These are phyloP conservation scores for Lodderomyces metapsilosis DNA, from an alignment of 1,139 yeast genomes.

Conservation along the genomic window DNA sequence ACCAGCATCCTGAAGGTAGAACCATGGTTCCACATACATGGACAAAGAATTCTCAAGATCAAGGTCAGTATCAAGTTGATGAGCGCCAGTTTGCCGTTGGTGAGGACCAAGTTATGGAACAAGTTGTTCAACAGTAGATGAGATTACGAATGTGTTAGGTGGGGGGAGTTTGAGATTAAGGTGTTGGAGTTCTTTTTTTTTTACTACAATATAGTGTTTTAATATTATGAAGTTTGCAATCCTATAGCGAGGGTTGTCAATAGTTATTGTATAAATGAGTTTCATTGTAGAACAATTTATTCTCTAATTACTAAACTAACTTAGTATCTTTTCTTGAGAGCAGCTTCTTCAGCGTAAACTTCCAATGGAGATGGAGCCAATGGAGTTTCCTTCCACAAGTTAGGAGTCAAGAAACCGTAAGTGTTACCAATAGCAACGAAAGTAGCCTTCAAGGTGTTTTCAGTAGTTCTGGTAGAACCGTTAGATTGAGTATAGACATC, in stretches of 20 bases:
- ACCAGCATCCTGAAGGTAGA: slow-evolving; percentile 78
- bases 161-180: neutral
- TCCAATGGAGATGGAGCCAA: slow-evolving; percentile 93
- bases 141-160: no score
- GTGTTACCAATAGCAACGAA: slow-evolving; percentile 99
- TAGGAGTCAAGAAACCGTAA: slow-evolving; percentile 99
- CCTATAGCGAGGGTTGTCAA: neutral
- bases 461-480: slow-evolving; percentile 99
- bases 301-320: slow-evolving; percentile 11
- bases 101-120: slow-evolving; percentile 73
- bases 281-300: neutral
- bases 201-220: neutral
- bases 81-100: slow-evolving; percentile 75
- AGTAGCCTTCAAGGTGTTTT: slow-evolving; percentile 99
- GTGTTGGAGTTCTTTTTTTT: neutral
- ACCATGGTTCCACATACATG: slow-evolving; percentile 15
- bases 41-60: slow-evolving; percentile 7
- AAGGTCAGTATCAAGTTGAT: slow-evolving; percentile 11
- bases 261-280: neutral
- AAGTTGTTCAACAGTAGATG: slow-evolving; percentile 45
- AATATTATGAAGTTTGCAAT: slow-evolving; percentile 1
- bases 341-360: slow-evolving; percentile 83
- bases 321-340: slow-evolving; percentile 73
- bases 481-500: slow-evolving; percentile 98
- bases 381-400: slow-evolving; percentile 91